Conservation (phyloP, 225 moss, liverwort and hornwort genomes). For the Physcomitrium patens region DNA sequence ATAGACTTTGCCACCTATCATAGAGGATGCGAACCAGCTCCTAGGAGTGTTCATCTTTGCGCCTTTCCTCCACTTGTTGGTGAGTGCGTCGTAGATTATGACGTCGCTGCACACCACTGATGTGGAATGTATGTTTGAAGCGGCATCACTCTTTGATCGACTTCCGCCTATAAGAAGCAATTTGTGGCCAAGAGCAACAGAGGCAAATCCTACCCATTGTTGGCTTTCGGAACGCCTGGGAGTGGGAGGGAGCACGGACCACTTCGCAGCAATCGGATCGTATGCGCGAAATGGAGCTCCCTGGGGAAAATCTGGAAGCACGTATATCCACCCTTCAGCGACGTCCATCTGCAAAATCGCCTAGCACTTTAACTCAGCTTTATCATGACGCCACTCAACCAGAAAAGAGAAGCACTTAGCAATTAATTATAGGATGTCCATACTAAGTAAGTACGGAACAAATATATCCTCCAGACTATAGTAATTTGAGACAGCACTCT, state of each 20-base stretch:
- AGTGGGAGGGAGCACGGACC: constrained; percentile 54
- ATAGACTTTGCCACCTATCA: constrained; percentile 53
- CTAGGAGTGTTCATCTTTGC: constrained; percentile 59
- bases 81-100: constrained; percentile 54
- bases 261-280: constrained; percentile 43
- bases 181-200: constrained; percentile 55
- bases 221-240: constrained; percentile 30
- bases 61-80: constrained; percentile 56
- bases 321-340: constrained; percentile 69
- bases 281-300: constrained; percentile 46
- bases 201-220: constrained; percentile 63
- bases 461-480: too few relatives aligned
- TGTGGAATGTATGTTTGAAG: constrained; percentile 33
- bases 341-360: constrained; percentile 48
- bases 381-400: not conserved
- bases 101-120: constrained; percentile 55
- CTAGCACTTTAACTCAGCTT: not conserved
- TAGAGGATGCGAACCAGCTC: constrained; percentile 65
- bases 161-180: constrained; percentile 64
- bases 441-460: too few relatives aligned
- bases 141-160: constrained; percentile 22
- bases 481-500: too few relatives aligned
- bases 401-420: not conserved
- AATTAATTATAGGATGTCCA: not conserved
- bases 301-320: constrained; percentile 43